A percentile compares a stretch with the other conserved stretches of the same genome.
Evolutionary conservation across 169 alveolate genomes (phyloP).

Genomic region (Plasmodium chabaudi): DNA sequence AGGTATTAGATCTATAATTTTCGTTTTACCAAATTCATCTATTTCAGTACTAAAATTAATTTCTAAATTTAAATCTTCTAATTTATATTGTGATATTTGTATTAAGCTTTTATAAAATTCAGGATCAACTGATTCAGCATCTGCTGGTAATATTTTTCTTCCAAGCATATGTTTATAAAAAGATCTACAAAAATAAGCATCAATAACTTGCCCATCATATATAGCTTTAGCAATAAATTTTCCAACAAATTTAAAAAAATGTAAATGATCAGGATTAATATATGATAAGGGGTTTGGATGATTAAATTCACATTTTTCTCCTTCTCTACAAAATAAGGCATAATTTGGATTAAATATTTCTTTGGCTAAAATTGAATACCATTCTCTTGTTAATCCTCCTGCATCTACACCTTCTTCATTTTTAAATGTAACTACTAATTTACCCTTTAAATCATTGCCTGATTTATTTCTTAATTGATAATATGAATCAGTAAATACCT

Average conservation of each 20-base stretch:
- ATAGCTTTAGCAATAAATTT: conserved; percentile 98
- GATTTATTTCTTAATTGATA: conserved; percentile 90
- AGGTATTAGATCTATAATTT: conserved; percentile 95
- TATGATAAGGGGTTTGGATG: conserved; percentile 97
- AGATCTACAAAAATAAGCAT: conserved; percentile 98
- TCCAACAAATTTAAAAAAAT: conserved; percentile 98
- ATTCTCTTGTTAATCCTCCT: conserved; percentile 99
- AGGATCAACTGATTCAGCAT: conserved; percentile 98
- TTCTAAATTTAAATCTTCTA: conserved; percentile 92
- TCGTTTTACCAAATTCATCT: conserved; percentile 96
- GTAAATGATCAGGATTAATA: conserved; percentile 95
- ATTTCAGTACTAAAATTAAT: conserved; percentile 92
- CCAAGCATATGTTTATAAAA: conserved; percentile 98
- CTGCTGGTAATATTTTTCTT: conserved; percentile 95
- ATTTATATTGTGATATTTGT: conserved; percentile 94
- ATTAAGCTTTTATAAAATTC: conserved; percentile 96
- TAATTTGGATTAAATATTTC: conserved; percentile 99
- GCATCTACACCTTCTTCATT: conserved; percentile 99
- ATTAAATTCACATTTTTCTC: conserved; percentile 93
- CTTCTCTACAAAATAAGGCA: conserved; percentile 94
- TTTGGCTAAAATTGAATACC: conserved; percentile 96
- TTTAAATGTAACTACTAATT: conserved; percentile 93
- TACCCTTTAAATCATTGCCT: conserved; percentile 96
- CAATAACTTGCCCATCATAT: conserved; percentile 96
- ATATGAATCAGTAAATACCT: conserved; percentile 96